These are phyloP conservation scores for Loxodes magnus DNA, from an alignment of 73 alveolate species.

Conservation along the genomic window DNA sequence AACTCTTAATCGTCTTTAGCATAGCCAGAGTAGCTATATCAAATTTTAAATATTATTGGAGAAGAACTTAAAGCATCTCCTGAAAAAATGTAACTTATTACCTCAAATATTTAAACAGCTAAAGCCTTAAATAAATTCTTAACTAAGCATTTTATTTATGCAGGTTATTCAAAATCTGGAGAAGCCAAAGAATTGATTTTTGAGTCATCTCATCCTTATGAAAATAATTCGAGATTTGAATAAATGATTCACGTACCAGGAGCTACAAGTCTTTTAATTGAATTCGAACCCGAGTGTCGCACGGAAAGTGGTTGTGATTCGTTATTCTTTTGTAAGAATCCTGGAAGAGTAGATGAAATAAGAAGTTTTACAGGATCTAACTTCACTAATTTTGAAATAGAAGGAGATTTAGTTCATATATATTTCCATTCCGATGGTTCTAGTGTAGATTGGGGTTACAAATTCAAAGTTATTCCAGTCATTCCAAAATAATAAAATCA, in stretches of 20 bases:
- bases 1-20: too few relatives aligned
- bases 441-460: conserved; percentile 8
- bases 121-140: too few relatives aligned
- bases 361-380: conserved; percentile 1
- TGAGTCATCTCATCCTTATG: conserved; percentile 11
- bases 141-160: too few relatives aligned
- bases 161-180: too few relatives aligned
- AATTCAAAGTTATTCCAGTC: conserved; percentile 7
- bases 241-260: conserved; percentile 8
- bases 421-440: conserved; percentile 17
- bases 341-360: conserved; percentile 2
- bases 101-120: too few relatives aligned
- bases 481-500: not conserved
- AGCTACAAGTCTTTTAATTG: not conserved
- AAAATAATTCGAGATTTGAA: conserved; percentile 5
- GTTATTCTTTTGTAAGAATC: not conserved
- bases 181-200: too few relatives aligned
- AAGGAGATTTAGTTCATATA: conserved; percentile 4
- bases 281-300: conserved; percentile 10
- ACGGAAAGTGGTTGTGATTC: conserved; percentile 9
- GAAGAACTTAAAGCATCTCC: too few relatives aligned
- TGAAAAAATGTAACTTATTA: too few relatives aligned
- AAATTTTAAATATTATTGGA: too few relatives aligned
- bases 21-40: too few relatives aligned
- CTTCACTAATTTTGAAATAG: conserved; percentile 5